Evolutionary conservation across 2,329 filamentous ascomycete genomes (phyloP).

Genomic region (Pezicula carpinea): DNA sequence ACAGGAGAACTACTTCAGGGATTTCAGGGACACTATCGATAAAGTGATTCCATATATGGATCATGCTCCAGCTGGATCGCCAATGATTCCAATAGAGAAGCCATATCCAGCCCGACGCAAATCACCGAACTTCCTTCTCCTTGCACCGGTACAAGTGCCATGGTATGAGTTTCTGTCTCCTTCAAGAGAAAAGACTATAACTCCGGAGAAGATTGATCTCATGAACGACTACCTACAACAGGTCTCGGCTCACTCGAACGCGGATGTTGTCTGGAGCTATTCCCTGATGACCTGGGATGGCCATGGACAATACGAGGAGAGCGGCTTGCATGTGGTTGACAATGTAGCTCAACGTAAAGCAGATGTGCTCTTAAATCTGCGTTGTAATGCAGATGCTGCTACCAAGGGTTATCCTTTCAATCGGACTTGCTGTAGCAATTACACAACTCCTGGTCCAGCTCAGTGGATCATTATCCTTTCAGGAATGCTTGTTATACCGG

Average conservation of each 20-base stretch:
- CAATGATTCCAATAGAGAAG: constrained; percentile 12
- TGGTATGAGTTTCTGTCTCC: constrained; percentile 25
- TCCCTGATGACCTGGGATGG: constrained; percentile 40
- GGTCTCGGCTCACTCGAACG: constrained; percentile 34
- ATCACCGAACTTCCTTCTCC: constrained; percentile 23
- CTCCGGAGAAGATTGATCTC: constrained; percentile 40
- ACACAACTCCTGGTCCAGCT: constrained; percentile 32
- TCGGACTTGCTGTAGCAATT: constrained; percentile 48
- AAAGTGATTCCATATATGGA: constrained; percentile 36
- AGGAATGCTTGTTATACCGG: constrained; percentile 27
- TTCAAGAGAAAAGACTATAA: constrained; percentile 36
- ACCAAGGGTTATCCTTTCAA: constrained; percentile 38
- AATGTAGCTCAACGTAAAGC: constrained; percentile 42
- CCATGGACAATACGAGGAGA: constrained; percentile 36
- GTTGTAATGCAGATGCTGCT: constrained; percentile 45
- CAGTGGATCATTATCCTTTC: constrained; percentile 31
- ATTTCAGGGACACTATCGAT: constrained; percentile 43
- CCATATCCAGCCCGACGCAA: constrained; percentile 14
- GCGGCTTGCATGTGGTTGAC: constrained; percentile 44
- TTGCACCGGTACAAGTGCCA: constrained; percentile 30
- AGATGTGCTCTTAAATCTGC: constrained; percentile 44
- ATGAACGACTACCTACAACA: constrained; percentile 49
- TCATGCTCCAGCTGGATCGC: constrained; percentile 22
- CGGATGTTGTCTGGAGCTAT: constrained; percentile 46
- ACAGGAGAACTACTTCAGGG: constrained; percentile 37